Base-by-base conservation (phyloP, 1,139 yeast genomes). In the Hanseniaspora sp. region DNA sequence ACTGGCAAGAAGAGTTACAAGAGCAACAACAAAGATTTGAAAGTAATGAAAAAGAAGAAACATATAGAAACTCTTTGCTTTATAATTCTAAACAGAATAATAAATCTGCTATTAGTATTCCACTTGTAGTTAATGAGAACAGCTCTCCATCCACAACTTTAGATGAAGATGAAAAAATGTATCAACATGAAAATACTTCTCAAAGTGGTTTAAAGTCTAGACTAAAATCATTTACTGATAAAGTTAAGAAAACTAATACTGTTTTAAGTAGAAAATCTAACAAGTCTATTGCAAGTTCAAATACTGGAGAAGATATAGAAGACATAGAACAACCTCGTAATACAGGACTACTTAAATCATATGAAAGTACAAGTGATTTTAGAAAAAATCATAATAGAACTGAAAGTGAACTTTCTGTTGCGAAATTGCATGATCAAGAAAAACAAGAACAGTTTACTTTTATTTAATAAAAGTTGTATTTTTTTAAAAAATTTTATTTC, bases 1-100 rank as follows among this genome's bases (percentile, higher is more conserved):
- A 82, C 65, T 84, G 92, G 92, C 86, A 82, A 61, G 68, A 74
- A 47, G 82, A 81, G 63, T 79, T 80, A 74, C 76, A 74, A 63
- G 72, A 75, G 56, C 67, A 79, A 60, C 74, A 73, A 56, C 75
- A 74, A 34, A 33, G 17, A 12, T 51, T 51, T 37, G 54, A 51
- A 37, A 30, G 31, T 30, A 13, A 44, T 41, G 49, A 53, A 47
- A 44, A 48, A 35, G 47, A 48, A 40, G 56, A 53, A 39, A 43
- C 44, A 42, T 38, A 44, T 11, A 45, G 48, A 33, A 42, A 45
- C 33, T 44, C 49, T 12, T 18, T 31, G 29, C 5, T 48, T 1
- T 38, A 39, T 15, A 34, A 31, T 7, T n/a, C 18, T 7, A 40
- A 37, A 5, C 38, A 45, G 6, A 30, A 35, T 17, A 37, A 34